phyloP scores from a whole-genome alignment of 2,329 filamentous ascomycete species.

The Aureobasidium leucospermi region DNA sequence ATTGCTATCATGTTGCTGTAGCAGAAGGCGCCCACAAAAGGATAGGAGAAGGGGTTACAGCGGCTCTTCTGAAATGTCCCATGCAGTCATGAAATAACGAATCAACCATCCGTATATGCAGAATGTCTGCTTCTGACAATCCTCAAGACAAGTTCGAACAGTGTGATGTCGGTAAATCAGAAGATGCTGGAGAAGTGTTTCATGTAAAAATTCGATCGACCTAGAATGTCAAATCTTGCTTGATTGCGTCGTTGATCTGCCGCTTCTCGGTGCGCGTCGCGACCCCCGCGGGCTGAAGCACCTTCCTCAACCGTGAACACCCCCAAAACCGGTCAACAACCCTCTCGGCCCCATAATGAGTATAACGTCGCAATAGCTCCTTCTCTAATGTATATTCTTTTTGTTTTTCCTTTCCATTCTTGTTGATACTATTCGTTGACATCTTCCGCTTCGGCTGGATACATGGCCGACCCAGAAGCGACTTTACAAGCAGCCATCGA shows the following conservation, averaged over 20 bases:
- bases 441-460: background rate
- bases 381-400: slow-evolving; percentile 7
- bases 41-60: background rate
- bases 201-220: background rate
- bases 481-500: slow-evolving; percentile 15
- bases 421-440: background rate
- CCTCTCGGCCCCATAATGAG: background rate
- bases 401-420: background rate
- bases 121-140: too few species aligned
- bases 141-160: background rate
- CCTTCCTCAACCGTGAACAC: background rate
- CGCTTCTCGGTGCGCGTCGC: background rate
- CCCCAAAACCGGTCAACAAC: background rate
- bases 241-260: background rate
- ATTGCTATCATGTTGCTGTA: background rate
- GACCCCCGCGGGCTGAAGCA: too few species aligned
- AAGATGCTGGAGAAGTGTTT: background rate
- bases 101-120: background rate
- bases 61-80: background rate
- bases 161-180: background rate
- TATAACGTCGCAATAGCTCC: background rate
- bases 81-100: slow-evolving; percentile 12
- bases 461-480: slow-evolving; percentile 12
- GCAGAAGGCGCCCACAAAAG: background rate
- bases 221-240: background rate